phyloP scores from a whole-genome alignment of 2,329 filamentous ascomycete genomes.

The Orbilia brochopaga region DNA sequence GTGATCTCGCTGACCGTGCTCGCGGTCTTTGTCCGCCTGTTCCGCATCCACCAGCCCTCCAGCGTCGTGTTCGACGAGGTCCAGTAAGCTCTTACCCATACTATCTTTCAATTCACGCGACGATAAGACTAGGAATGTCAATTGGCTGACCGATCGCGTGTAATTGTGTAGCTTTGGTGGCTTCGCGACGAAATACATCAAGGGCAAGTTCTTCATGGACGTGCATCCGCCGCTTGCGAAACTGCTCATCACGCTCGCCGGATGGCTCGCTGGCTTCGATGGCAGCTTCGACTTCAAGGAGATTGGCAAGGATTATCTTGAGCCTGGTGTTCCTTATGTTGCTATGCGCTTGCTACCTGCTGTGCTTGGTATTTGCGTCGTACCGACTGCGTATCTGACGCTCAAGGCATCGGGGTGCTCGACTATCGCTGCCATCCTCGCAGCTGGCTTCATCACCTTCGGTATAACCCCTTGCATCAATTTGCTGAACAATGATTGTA shows the following conservation, averaged over 20 bases:
- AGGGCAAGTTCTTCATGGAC: constrained; percentile 99
- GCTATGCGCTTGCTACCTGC: constrained; percentile 95
- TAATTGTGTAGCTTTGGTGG: constrained; percentile 78
- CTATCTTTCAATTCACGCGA: constrained; percentile 3
- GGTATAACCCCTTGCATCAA: too few species aligned
- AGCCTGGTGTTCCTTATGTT: constrained; percentile 93
- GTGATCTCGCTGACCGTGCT: constrained; percentile 75
- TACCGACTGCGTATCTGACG: constrained; percentile 92
- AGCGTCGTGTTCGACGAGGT: constrained; percentile 99
- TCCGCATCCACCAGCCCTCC: constrained; percentile 92
- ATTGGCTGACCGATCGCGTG: constrained; percentile 13
- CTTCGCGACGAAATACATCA: constrained; percentile 98
- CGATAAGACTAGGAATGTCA: neutral
- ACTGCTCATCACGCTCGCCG: constrained; percentile 91
- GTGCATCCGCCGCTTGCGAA: constrained; percentile 98
- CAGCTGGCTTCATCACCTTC: constrained; percentile 86
- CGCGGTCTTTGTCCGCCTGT: constrained; percentile 80
- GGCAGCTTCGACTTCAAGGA: constrained; percentile 99
- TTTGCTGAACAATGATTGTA: too few species aligned
- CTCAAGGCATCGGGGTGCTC: constrained; percentile 89
- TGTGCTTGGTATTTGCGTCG: constrained; percentile 82
- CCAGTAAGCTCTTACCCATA: constrained; percentile 71
- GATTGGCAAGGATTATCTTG: constrained; percentile 97
- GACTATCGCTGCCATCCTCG: constrained; percentile 81
- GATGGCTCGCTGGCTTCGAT: constrained; percentile 92